Percentiles rank a stretch among this genome's conserved stretches.
phyloP scores from a whole-genome alignment of 2,329 filamentous ascomycete genomes.

The Pseudogymnoascus sp. region DNA sequence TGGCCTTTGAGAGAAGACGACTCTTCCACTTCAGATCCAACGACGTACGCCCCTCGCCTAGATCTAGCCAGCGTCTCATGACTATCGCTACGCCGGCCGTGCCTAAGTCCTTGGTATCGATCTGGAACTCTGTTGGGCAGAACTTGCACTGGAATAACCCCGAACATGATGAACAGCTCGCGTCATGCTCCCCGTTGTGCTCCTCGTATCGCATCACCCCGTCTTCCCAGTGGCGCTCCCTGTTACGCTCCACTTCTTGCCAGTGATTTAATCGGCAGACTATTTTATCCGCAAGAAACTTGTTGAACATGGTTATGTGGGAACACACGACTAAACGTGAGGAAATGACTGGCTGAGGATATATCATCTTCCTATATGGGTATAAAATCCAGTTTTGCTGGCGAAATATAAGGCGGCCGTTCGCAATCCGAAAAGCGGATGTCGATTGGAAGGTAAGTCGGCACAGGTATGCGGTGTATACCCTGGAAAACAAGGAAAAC shows the following conservation, averaged over 20 bases:
- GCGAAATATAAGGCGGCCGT: neutral
- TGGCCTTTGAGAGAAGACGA: neutral
- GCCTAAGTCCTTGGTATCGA: constrained; percentile 14
- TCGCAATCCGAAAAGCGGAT: neutral
- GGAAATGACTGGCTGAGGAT: neutral
- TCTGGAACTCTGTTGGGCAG: constrained; percentile 12
- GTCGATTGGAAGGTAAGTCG: neutral
- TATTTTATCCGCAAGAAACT: neutral
- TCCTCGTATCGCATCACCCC: no score
- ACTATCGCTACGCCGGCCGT: constrained; percentile 12
- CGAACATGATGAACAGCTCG: neutral
- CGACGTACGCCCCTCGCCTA: constrained; percentile 10
- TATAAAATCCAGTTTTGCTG: neutral
- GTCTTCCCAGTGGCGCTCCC: neutral
- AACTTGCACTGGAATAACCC: neutral
- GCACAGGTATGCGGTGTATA: neutral
- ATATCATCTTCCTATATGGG: neutral
- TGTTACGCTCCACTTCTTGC: neutral
- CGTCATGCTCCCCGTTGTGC: neutral
- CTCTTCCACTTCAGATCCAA: constrained; percentile 11
- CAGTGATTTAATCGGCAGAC: neutral
- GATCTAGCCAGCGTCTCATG: constrained; percentile 14
- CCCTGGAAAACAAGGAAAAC: neutral
- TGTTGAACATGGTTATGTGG: neutral
- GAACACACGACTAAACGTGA: neutral